These are phyloP conservation scores for Daedaleopsis nitida DNA, from an alignment of 768 basidiomycete genomes.

Conservation along the genomic window DNA sequence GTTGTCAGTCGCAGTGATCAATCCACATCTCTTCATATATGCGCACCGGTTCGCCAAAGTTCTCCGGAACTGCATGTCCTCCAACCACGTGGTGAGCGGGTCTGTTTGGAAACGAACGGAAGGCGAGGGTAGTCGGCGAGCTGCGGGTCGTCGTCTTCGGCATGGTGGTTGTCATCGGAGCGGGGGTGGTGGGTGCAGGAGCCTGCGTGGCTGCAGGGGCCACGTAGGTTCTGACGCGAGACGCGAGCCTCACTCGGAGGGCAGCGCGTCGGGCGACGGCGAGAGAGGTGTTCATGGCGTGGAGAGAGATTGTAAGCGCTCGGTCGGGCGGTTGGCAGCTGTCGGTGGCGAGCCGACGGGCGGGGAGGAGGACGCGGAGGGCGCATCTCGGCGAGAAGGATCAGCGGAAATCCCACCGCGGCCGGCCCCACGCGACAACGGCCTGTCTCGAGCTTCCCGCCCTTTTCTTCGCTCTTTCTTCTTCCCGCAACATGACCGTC, in stretches of 20 bases:
- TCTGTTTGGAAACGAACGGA: constrained; percentile 66
- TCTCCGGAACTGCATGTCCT: constrained; percentile 77
- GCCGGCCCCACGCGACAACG: not conserved
- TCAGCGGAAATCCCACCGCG: not conserved
- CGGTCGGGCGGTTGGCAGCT: no score
- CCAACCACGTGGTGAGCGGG: constrained; percentile 66
- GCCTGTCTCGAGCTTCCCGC: no score
- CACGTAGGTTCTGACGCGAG: constrained; percentile 27
- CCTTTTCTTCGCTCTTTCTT: not conserved
- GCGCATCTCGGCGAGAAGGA: not conserved
- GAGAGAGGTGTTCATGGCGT: constrained; percentile 38
- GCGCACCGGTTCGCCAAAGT: constrained; percentile 78
- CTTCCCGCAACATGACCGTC: constrained; percentile 8
- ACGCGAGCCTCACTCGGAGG: constrained; percentile 19
- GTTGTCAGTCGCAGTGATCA: not conserved
- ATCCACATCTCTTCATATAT: not conserved
- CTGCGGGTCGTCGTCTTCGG: constrained; percentile 59
- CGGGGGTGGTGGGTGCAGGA: constrained; percentile 25
- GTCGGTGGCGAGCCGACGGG: not conserved
- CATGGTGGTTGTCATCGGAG: constrained; percentile 17
- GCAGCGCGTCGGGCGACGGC: constrained; percentile 41
- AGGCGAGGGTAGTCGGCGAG: constrained; percentile 73
- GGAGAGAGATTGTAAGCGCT: not conserved
- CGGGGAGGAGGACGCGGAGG: not conserved
- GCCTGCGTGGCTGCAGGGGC: constrained; percentile 24